Percentiles rank a stretch among this genome's conserved stretches.
Conservation (phyloP, 768 basidiomycete genomes). For the Harrya chromipes region DNA sequence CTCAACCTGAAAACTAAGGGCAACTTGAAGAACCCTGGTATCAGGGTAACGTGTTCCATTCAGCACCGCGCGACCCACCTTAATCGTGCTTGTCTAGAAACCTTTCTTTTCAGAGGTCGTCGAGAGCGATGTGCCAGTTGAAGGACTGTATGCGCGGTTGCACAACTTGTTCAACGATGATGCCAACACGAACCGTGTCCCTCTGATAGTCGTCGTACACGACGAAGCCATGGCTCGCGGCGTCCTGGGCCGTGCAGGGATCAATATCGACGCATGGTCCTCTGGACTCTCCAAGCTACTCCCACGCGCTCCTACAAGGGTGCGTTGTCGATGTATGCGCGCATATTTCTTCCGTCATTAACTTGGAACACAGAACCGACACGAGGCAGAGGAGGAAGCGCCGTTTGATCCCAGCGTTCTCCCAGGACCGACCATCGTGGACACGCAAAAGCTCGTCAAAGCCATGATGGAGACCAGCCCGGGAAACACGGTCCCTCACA, state of each 20-base stretch:
- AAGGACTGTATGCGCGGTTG: constrained; percentile 13
- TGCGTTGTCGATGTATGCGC: not conserved
- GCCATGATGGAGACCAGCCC: constrained; percentile 38
- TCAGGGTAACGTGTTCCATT: constrained; percentile 14
- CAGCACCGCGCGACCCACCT: not conserved
- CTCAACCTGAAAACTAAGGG: constrained; percentile 11
- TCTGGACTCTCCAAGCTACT: constrained; percentile 34
- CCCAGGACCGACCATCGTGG: constrained; percentile 38
- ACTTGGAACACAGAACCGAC: constrained; percentile 9
- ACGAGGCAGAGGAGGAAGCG: not conserved
- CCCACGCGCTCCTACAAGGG: constrained; percentile 2
- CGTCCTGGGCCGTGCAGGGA: constrained; percentile 40
- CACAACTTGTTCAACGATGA: constrained; percentile 23
- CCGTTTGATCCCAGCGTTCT: not conserved
- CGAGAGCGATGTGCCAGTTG: constrained; percentile 2
- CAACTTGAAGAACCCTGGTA: constrained; percentile 8
- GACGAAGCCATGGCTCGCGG: constrained; percentile 38
- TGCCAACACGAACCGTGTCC: constrained; percentile 20
- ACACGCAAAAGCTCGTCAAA: constrained; percentile 36
- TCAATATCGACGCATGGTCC: constrained; percentile 42
- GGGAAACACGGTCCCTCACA: constrained; percentile 24
- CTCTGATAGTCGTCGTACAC: constrained; percentile 48
- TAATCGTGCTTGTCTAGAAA: constrained; percentile 3
- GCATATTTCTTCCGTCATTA: not conserved
- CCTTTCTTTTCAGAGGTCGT: constrained; percentile 19